A percentile compares a stretch with the other conserved stretches of the same genome.
phyloP scores from a whole-genome alignment of 2,329 filamentous ascomycete species.

The Parafenestella ontariensis region DNA sequence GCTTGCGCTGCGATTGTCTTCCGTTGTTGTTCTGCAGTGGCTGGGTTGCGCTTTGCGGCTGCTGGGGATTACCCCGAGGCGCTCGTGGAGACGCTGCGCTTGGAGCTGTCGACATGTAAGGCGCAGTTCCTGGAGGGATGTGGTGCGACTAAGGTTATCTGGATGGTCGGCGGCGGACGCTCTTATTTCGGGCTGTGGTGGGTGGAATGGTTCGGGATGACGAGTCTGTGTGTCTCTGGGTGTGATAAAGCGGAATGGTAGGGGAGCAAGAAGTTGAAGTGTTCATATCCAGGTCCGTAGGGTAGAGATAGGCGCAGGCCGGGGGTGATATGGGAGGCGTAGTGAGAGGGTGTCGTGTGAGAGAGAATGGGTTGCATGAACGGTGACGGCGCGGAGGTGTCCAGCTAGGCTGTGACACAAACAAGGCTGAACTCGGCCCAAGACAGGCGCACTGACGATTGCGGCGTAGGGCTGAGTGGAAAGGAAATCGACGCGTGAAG shows the following conservation, averaged over 20 bases:
- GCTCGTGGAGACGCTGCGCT: constrained; percentile 43
- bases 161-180: constrained; percentile 34
- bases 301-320: constrained; percentile 32
- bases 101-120: constrained; percentile 45
- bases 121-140: constrained; percentile 5
- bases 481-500: background rate
- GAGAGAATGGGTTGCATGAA: constrained; percentile 20
- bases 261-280: constrained; percentile 33
- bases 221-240: constrained; percentile 25
- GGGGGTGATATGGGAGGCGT: constrained; percentile 16
- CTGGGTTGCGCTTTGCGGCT: constrained; percentile 39
- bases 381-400: constrained; percentile 31
- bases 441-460: constrained; percentile 23
- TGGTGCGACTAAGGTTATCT: constrained; percentile 26
- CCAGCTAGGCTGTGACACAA: constrained; percentile 21
- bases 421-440: constrained; percentile 22
- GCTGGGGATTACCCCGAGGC: constrained; percentile 40
- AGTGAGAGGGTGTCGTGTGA: constrained; percentile 13
- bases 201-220: constrained; percentile 30
- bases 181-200: constrained; percentile 21
- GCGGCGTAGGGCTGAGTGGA: constrained; percentile 27
- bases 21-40: constrained; percentile 34
- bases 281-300: constrained; percentile 44
- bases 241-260: constrained; percentile 28
- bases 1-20: constrained; percentile 38